phyloP scores from a whole-genome alignment of 768 basidiomycete genomes.

The Dictyophora rubrovolvata region DNA sequence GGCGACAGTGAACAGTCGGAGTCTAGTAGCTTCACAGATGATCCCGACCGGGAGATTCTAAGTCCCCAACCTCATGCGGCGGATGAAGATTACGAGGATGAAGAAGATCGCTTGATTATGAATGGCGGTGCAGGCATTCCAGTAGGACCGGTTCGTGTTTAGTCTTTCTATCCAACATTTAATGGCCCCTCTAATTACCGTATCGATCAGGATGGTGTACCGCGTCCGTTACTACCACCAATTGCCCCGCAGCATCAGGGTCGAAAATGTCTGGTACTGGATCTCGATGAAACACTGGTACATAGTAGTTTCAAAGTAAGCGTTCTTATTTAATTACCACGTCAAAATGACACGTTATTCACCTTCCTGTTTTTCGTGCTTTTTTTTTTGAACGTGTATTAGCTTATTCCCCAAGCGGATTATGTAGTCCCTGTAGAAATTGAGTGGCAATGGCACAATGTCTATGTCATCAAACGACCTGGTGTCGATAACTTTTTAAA shows the following conservation, averaged over 20 bases:
- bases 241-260: slow-evolving; percentile 72
- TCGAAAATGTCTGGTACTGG: slow-evolving; percentile 91
- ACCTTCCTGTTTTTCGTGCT: background rate
- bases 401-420: slow-evolving; percentile 93
- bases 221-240: slow-evolving; percentile 81
- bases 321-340: background rate
- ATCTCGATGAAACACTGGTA: slow-evolving; percentile 93
- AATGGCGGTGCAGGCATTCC: slow-evolving; percentile 94
- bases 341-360: background rate
- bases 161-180: slow-evolving; percentile 1
- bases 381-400: slow-evolving; percentile 4
- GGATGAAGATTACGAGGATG: slow-evolving; percentile 59
- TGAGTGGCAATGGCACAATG: slow-evolving; percentile 96
- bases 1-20: slow-evolving; percentile 53
- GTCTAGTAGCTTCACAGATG: slow-evolving; percentile 58
- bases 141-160: slow-evolving; percentile 67
- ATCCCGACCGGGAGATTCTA: slow-evolving; percentile 43
- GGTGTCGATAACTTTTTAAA: slow-evolving; percentile 96
- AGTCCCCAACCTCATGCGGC: background rate
- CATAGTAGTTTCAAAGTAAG: slow-evolving; percentile 96
- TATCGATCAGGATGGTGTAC: slow-evolving; percentile 62
- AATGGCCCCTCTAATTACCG: slow-evolving; percentile 8
- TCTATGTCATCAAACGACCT: slow-evolving; percentile 97
- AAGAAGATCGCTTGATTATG: slow-evolving; percentile 81
- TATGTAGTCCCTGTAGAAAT: slow-evolving; percentile 99